A percentile compares a stretch with the other conserved stretches of the same genome.
Evolutionary conservation across 2,329 filamentous ascomycete species (phyloP).

Genomic region (Aspergillus clavatus): DNA sequence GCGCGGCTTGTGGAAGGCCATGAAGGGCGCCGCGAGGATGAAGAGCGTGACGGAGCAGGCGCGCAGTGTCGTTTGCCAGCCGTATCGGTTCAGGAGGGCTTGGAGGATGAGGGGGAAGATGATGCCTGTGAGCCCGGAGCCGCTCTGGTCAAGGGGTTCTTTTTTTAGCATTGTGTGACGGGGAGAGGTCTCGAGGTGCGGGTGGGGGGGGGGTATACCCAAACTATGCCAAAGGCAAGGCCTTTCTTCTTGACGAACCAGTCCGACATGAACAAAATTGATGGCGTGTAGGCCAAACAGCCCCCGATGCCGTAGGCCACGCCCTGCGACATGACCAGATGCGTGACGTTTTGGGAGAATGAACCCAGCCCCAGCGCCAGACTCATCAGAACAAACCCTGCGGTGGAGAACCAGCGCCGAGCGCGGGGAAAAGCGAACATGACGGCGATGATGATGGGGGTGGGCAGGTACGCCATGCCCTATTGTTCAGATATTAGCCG

Average conservation of each 20-base stretch:
- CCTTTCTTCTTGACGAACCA: conserved; percentile 48
- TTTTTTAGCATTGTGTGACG: too few species aligned
- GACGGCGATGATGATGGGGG: conserved; percentile 16
- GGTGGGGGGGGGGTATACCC: too few species aligned
- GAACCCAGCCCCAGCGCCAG: conserved; percentile 19
- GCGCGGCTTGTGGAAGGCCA: conserved; percentile 40
- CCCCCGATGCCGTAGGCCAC: conserved; percentile 41
- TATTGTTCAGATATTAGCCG: too few species aligned
- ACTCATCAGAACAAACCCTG: conserved; percentile 23
- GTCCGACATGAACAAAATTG: conserved; percentile 46
- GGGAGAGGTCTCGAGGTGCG: too few species aligned
- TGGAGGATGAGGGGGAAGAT: conserved; percentile 45
- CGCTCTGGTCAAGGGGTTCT: too few species aligned
- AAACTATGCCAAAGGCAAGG: conserved; percentile 43
- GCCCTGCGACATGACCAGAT: conserved; percentile 22
- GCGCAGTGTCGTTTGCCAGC: conserved; percentile 42
- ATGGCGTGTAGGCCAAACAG: conserved; percentile 44
- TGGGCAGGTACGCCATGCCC: conserved; percentile 10
- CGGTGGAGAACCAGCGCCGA: too few species aligned
- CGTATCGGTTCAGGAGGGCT: conserved; percentile 40
- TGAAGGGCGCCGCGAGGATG: conserved; percentile 20
- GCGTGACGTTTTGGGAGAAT: conserved; percentile 16
- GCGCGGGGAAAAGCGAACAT: too few species aligned
- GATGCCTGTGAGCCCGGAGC: conserved; percentile 37
- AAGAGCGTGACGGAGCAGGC: conserved; percentile 37